Base-by-base conservation (phyloP, 192 early-diverging fungal species). In the Mortierella claussenii region DNA sequence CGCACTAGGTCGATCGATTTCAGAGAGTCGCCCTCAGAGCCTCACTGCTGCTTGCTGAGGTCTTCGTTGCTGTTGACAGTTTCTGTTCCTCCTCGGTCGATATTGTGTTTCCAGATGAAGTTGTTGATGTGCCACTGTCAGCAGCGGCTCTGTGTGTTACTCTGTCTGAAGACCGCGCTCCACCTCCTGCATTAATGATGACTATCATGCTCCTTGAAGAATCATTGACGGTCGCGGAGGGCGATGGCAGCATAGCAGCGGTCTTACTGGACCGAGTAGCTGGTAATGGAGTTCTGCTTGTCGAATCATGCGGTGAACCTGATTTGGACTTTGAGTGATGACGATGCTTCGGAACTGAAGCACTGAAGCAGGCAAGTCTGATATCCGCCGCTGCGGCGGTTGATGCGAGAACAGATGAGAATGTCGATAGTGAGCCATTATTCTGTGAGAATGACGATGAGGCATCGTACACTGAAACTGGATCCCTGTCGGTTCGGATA, bases 1-100 rank as follows among this genome's bases (percentile, higher is more conserved):
- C 73, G 63, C 26, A 62, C 52, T 17, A 76, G n/a, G 1, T 62
- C 73, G 12, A 75, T 65, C 0, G 70, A 56, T 18, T 60, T 47
- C 24, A 65, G 33, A 27, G 31, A 23, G n/a, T 60, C 42, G 24
- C 33, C 23, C 5, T 63, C 62, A 7, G 30, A 3, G 8, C 57
- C 60, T 36, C 17, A 33, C n/a, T n/a, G n/a, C n/a, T n/a, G 10
- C 34, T 36, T 13, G 47, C 7, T 6, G 33, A 40, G 31, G 34
- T 31, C 32, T n/a, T n/a, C n/a, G 11, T 21, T 9, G 32, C 10
- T 26, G 55, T 33, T 11, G 66, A 57, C 34, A 32, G 26, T 27
- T 32, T 40, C 26, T 50, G 31, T 31, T 50, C 47, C 9, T 21
- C 43, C 9, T 21, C 18, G 57, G 3, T 15, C 33, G 50, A 6